Percentiles rank a stretch among this genome's conserved stretches.
Conservation (phyloP, 805 yeast species). For the Kuraishia molischiana region DNA sequence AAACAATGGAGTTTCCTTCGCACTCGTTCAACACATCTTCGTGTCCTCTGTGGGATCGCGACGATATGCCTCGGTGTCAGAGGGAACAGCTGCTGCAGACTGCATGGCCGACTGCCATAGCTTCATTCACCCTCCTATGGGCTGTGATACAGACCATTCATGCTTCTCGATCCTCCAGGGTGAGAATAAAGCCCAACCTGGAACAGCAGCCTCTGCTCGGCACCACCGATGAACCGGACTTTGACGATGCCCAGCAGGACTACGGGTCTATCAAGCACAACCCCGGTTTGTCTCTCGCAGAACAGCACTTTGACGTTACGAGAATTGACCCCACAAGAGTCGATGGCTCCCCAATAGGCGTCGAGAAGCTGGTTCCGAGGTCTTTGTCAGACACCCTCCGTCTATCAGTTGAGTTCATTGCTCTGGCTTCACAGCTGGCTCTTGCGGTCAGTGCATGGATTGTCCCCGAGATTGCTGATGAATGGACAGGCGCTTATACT, state of each 20-base stretch:
- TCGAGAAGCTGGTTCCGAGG: constrained; percentile 35
- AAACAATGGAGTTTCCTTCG: background rate
- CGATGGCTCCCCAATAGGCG: constrained; percentile 58
- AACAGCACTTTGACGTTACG: constrained; percentile 58
- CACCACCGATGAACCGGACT: constrained; percentile 3
- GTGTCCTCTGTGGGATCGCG: constrained; percentile 4
- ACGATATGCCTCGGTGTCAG: constrained; percentile 1
- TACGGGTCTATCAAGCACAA: constrained; percentile 9
- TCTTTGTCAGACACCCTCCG: constrained; percentile 41
- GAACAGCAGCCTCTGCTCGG: constrained; percentile 6
- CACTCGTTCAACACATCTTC: background rate
- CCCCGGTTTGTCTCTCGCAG: constrained; percentile 23
- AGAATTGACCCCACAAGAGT: constrained; percentile 40
- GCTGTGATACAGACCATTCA: no score
- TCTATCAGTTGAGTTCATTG: constrained; percentile 34
- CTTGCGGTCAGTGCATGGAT: constrained; percentile 24
- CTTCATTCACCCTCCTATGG: no score
- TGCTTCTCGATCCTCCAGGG: background rate
- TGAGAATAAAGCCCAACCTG: background rate
- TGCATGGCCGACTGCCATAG: background rate
- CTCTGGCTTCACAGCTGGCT: constrained; percentile 27
- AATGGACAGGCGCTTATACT: constrained; percentile 20
- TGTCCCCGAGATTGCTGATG: constrained; percentile 18
- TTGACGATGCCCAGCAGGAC: constrained; percentile 3
- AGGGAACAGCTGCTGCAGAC: constrained; percentile 1